Base-by-base conservation (phyloP, 139 green algal species). In the Volvox africanus region DNA sequence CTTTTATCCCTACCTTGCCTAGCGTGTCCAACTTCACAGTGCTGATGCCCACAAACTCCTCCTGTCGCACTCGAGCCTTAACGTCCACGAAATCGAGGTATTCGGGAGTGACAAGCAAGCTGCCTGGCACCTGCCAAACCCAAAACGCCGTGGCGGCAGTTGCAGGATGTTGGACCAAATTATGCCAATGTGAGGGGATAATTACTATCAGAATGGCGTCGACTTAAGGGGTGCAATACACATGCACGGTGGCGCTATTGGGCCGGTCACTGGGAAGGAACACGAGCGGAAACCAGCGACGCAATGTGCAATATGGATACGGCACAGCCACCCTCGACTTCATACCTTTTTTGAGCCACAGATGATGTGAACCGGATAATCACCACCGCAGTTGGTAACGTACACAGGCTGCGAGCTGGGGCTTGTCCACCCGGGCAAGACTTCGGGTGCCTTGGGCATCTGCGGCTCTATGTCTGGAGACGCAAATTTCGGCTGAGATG, bases 1-100 rank as follows among this genome's bases (percentile, higher is more conserved):
- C 5, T 14, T 55, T 55, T n/a, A n/a, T 9, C 13, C 75, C 13
- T 55, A 88, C 69, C 88, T 89, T 82, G 22, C 32, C 21, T 1
- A 22, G 79, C 33, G 61, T 12, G 20, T 82, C 65, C 32, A 65
- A 24, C 67, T 91, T 91, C 22, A 91, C 85, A 32, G 81, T 87
- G 61, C 78, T 93, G 30, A 95, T 93, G n/a, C 93, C 93, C 36
- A 95, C 88, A 44, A 93, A 93, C 61, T 95, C 89, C 69, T 88
- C 81, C 73, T 86, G 61, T 68, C 82, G 69, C 22, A 95, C 76
- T 26, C 86, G 81, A 1, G 93, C 93, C 35, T 87, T 92, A 9
- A 80, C 50, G 81, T 93, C 93, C 81, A 95, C 89, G 16, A 95
- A 91, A 65, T 93, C 93, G 9, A 95, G 36, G 32, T 76, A 91